A percentile compares a stretch with the other conserved stretches of the same genome.
These are phyloP conservation scores for Solanum peruvianum DNA, from an alignment of 257 asterid genomes.

Conservation along the genomic window DNA sequence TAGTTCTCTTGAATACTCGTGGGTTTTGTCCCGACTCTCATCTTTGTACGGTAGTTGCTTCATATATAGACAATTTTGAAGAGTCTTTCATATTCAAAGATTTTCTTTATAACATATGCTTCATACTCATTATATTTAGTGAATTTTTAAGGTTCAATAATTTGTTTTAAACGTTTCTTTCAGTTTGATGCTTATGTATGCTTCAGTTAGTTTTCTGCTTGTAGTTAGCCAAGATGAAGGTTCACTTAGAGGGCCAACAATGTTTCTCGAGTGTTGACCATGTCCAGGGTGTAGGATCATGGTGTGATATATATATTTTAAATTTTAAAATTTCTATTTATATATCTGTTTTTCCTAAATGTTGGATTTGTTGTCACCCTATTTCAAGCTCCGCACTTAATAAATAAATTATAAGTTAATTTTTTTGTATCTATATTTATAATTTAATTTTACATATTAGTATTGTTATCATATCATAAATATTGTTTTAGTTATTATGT, in stretches of 20 bases:
- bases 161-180: not conserved
- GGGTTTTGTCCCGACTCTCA: too few species aligned
- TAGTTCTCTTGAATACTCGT: too few species aligned
- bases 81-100: too few species aligned
- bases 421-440: too few species aligned
- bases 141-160: not conserved
- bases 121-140: not conserved
- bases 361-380: not conserved
- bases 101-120: not conserved
- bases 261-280: not conserved
- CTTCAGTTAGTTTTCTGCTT: not conserved
- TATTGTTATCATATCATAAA: too few species aligned
- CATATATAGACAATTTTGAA: too few species aligned
- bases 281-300: not conserved
- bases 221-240: not conserved
- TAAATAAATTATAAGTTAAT: too few species aligned
- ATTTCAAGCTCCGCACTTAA: not conserved
- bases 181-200: not conserved
- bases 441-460: too few species aligned
- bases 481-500: not conserved
- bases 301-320: not conserved
- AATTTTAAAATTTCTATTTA: too few species aligned
- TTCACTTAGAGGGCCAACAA: not conserved
- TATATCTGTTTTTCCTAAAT: not conserved
- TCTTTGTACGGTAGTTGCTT: too few species aligned